Conservation (phyloP, 1,284 basidiomycete genomes). For the Sporisorium graminicola region DNA sequence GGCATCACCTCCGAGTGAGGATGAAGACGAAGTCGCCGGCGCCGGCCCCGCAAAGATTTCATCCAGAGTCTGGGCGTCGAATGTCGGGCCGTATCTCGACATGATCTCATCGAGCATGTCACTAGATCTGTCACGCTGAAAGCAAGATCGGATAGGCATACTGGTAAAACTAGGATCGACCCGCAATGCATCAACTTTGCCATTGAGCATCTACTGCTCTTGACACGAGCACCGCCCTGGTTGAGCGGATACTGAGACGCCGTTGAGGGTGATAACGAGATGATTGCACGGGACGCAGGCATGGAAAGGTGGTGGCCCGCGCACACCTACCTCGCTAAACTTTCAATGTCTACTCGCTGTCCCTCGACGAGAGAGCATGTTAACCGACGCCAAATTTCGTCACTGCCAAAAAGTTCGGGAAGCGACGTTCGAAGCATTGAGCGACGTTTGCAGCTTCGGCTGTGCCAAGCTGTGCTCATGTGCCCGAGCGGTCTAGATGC, state of each 20-base stretch:
- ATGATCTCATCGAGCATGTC: not conserved
- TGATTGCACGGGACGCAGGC: too few relatives aligned
- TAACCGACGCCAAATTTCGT: slow-evolving; percentile 22
- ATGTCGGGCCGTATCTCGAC: not conserved
- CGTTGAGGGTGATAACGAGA: not conserved
- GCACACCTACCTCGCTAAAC: not conserved
- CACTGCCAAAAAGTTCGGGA: slow-evolving; percentile 12
- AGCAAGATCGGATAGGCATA: not conserved
- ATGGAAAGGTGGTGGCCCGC: not conserved
- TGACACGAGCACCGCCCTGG: not conserved
- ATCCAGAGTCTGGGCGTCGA: too few relatives aligned
- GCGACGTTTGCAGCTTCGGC: not conserved
- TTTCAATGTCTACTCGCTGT: not conserved
- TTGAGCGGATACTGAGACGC: not conserved
- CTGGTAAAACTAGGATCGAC: slow-evolving; percentile 5
- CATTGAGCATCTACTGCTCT: not conserved
- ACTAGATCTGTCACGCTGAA: too few relatives aligned
- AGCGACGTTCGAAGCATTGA: not conserved
- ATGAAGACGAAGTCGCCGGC: not conserved
- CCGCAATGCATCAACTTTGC: not conserved
- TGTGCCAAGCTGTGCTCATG: slow-evolving; percentile 4
- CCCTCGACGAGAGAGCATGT: not conserved
- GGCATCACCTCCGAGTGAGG: too few relatives aligned
- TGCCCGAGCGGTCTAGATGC: not conserved
- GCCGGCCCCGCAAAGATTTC: not conserved